Evolutionary conservation across 352 stramenopile species (phyloP).

Genomic region (Thraustochytrium striatum): DNA sequence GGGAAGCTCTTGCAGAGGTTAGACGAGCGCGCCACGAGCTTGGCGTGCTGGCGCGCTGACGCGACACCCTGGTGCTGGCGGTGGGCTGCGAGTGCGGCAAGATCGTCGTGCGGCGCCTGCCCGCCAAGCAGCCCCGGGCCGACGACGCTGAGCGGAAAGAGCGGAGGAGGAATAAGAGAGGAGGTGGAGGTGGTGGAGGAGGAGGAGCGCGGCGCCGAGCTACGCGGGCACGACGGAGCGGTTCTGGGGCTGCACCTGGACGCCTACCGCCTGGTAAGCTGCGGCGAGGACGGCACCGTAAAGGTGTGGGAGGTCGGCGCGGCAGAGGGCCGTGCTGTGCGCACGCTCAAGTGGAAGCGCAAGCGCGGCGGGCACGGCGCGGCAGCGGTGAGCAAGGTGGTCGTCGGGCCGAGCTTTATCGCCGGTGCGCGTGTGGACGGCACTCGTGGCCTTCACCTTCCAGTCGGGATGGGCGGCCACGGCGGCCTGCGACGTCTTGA

Average conservation of each 20-base stretch:
- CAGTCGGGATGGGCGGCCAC: background rate
- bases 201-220: background rate
- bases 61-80: background rate
- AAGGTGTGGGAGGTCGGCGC: conserved; percentile 27
- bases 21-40: background rate
- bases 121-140: background rate
- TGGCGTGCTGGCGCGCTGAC: background rate
- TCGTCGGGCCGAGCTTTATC: conserved; percentile 3
- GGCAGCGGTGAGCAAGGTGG: background rate
- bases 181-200: background rate
- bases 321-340: background rate
- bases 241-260: conserved; percentile 9
- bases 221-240: background rate
- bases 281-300: conserved; percentile 25
- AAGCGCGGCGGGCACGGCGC: background rate
- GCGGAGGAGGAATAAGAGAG: too few relatives aligned
- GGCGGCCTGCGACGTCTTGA: background rate
- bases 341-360: conserved; percentile 14
- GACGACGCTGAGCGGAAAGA: too few relatives aligned
- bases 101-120: background rate
- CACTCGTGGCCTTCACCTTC: conserved; percentile 33
- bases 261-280: conserved; percentile 6
- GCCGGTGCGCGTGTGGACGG: background rate
- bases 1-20: too few relatives aligned
- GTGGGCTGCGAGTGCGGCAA: background rate